Percentiles rank a stretch among this genome's conserved stretches.
phyloP scores from a whole-genome alignment of 1,284 basidiomycete species.

The Ceratobasidium sp. region DNA sequence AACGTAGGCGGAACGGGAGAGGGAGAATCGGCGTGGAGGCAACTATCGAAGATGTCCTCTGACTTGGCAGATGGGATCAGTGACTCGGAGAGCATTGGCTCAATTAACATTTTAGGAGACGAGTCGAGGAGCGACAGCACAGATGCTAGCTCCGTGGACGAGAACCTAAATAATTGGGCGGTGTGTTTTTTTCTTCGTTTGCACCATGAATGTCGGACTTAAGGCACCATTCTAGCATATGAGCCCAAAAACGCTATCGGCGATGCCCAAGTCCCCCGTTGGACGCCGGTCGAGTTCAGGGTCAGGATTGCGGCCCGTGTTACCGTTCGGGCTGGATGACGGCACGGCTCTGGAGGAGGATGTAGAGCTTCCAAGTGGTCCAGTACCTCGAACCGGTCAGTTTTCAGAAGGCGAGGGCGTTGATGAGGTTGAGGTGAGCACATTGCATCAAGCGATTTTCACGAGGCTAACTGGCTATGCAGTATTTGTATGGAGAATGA shows the following conservation, averaged over 20 bases:
- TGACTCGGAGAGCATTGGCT: conserved; percentile 88
- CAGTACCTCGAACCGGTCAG: conserved; percentile 74
- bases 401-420: conserved; percentile 68
- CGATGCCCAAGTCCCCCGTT: conserved; percentile 85
- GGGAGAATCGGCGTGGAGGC: conserved; percentile 76
- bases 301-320: conserved; percentile 79
- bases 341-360: conserved; percentile 71
- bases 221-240: conserved; percentile 74
- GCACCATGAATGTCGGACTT: not conserved
- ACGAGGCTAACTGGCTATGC: conserved; percentile 2
- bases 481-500: conserved; percentile 59
- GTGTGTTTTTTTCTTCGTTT: conserved; percentile 59
- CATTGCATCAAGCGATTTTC: not conserved
- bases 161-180: conserved; percentile 94
- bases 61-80: conserved; percentile 84
- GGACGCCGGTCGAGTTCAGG: conserved; percentile 80
- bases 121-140: conserved; percentile 73
- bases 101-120: conserved; percentile 85
- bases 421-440: conserved; percentile 74
- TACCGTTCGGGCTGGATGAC: conserved; percentile 81
- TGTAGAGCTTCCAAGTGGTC: conserved; percentile 69
- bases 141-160: conserved; percentile 67
- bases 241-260: conserved; percentile 92
- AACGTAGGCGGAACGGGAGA: not conserved
- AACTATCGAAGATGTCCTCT: conserved; percentile 73